Conservation (phyloP, 1,284 basidiomycete genomes). For the Sanghuangporus sanghuang region DNA sequence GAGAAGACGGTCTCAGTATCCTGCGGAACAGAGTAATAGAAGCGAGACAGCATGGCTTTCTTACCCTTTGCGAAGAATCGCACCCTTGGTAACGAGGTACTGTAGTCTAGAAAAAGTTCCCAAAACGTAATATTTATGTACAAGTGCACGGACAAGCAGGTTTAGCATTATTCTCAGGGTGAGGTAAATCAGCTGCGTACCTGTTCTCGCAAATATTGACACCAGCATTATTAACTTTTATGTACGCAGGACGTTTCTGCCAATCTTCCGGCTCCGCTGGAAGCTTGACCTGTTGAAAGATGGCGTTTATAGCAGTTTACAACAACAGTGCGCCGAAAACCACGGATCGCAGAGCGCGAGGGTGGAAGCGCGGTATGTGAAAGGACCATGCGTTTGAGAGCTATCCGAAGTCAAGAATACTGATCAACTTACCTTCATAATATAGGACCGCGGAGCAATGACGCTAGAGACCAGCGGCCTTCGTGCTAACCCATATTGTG, state of each 20-base stretch:
- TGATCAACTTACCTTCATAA: constrained; percentile 61
- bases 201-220: constrained; percentile 77
- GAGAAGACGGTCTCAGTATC: constrained; percentile 1
- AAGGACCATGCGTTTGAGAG: constrained; percentile 13
- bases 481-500: constrained; percentile 75
- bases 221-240: constrained; percentile 67
- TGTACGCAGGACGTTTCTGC: constrained; percentile 76
- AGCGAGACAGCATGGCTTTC: constrained; percentile 20
- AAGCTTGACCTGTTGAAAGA: constrained; percentile 58
- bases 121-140: neutral
- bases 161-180: neutral
- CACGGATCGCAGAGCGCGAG: neutral
- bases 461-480: constrained; percentile 70
- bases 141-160: neutral
- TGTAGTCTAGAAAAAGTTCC: constrained; percentile 48
- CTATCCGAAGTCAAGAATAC: neutral
- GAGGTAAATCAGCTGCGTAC: constrained; percentile 32
- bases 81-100: constrained; percentile 78
- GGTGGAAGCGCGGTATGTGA: neutral
- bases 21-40: constrained; percentile 6
- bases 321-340: neutral
- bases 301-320: neutral
- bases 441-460: constrained; percentile 72
- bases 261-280: constrained; percentile 77
- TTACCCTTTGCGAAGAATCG: constrained; percentile 77